Percentiles rank a stretch among this genome's conserved stretches.
phyloP scores from a whole-genome alignment of 768 basidiomycete genomes.

The Daedaleopsis nitida region DNA sequence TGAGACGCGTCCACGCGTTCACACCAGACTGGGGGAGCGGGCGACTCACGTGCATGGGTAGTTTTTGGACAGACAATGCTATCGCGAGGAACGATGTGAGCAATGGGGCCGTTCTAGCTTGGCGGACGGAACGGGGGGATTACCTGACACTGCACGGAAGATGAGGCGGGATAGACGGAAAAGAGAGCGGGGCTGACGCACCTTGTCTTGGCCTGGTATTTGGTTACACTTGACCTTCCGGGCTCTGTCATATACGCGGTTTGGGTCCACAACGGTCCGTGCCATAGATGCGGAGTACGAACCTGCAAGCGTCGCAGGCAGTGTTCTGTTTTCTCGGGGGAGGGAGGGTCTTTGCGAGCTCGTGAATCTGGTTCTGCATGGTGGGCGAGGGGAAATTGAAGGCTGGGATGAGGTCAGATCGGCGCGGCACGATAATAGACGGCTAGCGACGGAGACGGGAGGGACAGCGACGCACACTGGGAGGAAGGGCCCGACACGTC shows the following conservation, averaged over 20 bases:
- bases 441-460: background rate
- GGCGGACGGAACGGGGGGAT: slow-evolving; percentile 4
- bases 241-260: slow-evolving; percentile 45
- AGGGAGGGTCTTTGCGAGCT: slow-evolving; percentile 76
- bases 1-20: background rate
- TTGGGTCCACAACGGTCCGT: background rate
- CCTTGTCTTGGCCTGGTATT: slow-evolving; percentile 82
- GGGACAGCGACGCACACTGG: slow-evolving; percentile 17
- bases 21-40: slow-evolving; percentile 22
- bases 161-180: slow-evolving; percentile 23
- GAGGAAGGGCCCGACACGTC: slow-evolving; percentile 13
- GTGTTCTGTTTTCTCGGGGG: slow-evolving; percentile 93
- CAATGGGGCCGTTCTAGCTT: background rate
- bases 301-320: slow-evolving; percentile 93
- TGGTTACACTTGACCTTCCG: slow-evolving; percentile 91
- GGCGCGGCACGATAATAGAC: slow-evolving; percentile 25
- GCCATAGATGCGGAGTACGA: slow-evolving; percentile 15
- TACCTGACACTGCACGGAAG: slow-evolving; percentile 63
- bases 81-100: slow-evolving; percentile 15
- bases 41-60: slow-evolving; percentile 86
- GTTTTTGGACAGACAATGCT: slow-evolving; percentile 88
- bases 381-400: slow-evolving; percentile 64
- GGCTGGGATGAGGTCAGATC: slow-evolving; percentile 40
- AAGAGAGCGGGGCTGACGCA: slow-evolving; percentile 34
- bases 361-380: slow-evolving; percentile 81